Evolutionary conservation across 2,329 filamentous ascomycete genomes (phyloP), one percentile per base, ranked within the genome.

Genomic region (Colletotrichum sp.): DNA sequence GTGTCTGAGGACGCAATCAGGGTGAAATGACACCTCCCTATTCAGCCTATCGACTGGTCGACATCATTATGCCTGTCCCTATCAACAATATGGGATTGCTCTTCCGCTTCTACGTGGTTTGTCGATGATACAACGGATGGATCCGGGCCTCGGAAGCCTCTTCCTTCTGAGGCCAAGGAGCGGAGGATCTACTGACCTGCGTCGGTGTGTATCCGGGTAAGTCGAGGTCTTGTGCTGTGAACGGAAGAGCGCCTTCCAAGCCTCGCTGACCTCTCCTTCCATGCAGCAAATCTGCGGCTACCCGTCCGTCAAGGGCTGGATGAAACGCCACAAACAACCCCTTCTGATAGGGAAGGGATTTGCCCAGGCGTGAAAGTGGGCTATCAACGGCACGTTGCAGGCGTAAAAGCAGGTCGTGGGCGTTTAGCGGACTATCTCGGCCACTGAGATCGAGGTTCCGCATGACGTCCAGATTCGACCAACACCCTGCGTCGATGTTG

Each of bases 231-330:
- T 52, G 49, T 26, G 39, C 44, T 34, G 57, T 64, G 75, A 66
- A 70, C 57, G 62, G 69, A 71, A 65, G 70, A 71, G 44, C 59
- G 65, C n/a, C 59, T 76, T 71, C 74, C 72, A 77, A 72, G 74
- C 78, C 73, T 79, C 80, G 80, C 80, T 80, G 81, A 80, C 78
- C 80, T 82, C 81, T 81, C 83, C 82, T 83, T 83, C 83, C 82
- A 85, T 85, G 86, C 85, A 86, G 84, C 81, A 84, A 79, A 80
- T 80, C 86, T 89, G 88, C 88, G 88, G 81, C 82, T 84, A 89
- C 81, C 88, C 88, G 88, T 81, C 83, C 82, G 82, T 84, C 83
- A 86, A 84, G 85, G 80, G 81, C 83, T 83, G 84, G 85, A 85
- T 82, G 83, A 88, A 84, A 86, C 84, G 86, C 86, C 87, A 87